phyloP scores from a whole-genome alignment of 805 yeast species.

The Pichia deserticola region DNA sequence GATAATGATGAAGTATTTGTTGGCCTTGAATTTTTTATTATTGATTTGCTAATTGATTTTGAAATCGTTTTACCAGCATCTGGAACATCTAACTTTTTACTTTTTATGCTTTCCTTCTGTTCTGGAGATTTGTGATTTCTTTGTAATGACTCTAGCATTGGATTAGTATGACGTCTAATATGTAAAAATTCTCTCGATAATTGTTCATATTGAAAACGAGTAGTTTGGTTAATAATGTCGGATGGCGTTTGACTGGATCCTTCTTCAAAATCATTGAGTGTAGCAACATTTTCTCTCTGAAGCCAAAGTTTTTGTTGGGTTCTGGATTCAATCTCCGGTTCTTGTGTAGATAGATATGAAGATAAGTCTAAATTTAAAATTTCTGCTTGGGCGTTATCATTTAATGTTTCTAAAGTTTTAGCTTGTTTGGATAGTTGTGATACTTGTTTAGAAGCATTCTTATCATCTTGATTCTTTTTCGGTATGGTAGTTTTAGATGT shows the following conservation, averaged over 20 bases:
- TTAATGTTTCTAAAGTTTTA: neutral
- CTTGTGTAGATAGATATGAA: constrained; percentile 29
- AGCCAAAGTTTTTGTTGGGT: constrained; percentile 83
- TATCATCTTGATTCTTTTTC: neutral
- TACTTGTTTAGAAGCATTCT: neutral
- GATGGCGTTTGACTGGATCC: constrained; percentile 20
- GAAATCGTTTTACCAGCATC: neutral
- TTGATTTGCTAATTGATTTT: neutral
- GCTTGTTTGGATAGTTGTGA: constrained; percentile 7
- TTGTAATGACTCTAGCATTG: constrained; percentile 53
- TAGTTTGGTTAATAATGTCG: constrained; percentile 30
- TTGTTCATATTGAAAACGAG: constrained; percentile 72
- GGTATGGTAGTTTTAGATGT: neutral
- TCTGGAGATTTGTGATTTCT: neutral
- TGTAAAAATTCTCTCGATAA: constrained; percentile 66
- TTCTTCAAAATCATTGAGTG: constrained; percentile 46
- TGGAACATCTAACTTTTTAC: neutral
- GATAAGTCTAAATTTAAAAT: constrained; percentile 11
- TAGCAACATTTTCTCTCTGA: constrained; percentile 57
- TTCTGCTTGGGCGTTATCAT: neutral
- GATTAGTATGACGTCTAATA: constrained; percentile 63
- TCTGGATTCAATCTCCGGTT: constrained; percentile 47
- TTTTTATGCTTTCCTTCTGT: neutral
- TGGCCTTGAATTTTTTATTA: neutral
- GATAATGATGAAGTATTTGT: neutral